Percentiles rank a stretch among this genome's conserved stretches.
phyloP scores from a whole-genome alignment of 139 green algal species.

The Astrephomene gubernaculifera region DNA sequence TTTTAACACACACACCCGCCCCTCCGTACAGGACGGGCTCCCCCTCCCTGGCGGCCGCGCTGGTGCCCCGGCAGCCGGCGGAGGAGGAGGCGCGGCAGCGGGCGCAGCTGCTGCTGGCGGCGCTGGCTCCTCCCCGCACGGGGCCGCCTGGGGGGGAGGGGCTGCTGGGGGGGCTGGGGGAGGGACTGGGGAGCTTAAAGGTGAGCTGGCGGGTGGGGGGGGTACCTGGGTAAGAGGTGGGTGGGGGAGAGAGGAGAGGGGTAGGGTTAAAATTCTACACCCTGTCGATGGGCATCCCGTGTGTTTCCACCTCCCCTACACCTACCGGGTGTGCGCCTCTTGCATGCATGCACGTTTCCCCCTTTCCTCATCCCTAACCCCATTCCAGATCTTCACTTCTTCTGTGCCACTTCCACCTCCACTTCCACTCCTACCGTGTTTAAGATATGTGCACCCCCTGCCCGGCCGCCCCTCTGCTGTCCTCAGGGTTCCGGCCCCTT shows the following conservation, averaged over 20 bases:
- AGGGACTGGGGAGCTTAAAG: no score
- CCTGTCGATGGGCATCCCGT: no score
- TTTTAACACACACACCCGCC: background rate
- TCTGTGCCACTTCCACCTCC: background rate
- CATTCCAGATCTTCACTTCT: background rate
- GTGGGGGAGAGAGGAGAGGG: background rate
- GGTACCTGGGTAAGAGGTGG: no score
- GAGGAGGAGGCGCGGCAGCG: constrained; percentile 64
- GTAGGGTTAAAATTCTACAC: background rate
- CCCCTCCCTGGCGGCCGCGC: constrained; percentile 50
- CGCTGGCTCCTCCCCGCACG: background rate
- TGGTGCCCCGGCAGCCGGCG: constrained; percentile 68
- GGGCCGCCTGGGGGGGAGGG: no score
- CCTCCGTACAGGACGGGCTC: constrained; percentile 44
- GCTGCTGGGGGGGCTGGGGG: no score
- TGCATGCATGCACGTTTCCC: no score
- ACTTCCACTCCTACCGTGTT: background rate
- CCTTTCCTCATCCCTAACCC: background rate
- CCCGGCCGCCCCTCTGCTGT: background rate
- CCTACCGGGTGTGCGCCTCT: no score
- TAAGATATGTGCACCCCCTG: background rate
- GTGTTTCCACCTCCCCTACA: no score
- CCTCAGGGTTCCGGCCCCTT: constrained; percentile 59
- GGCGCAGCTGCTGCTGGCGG: constrained; percentile 59
- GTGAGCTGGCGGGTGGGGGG: background rate